Evolutionary conservation across 495 filamentous ascomycete species (phyloP), one percentile per base, ranked within the genome.

Genomic region (Podospora pseudoanserina): DNA sequence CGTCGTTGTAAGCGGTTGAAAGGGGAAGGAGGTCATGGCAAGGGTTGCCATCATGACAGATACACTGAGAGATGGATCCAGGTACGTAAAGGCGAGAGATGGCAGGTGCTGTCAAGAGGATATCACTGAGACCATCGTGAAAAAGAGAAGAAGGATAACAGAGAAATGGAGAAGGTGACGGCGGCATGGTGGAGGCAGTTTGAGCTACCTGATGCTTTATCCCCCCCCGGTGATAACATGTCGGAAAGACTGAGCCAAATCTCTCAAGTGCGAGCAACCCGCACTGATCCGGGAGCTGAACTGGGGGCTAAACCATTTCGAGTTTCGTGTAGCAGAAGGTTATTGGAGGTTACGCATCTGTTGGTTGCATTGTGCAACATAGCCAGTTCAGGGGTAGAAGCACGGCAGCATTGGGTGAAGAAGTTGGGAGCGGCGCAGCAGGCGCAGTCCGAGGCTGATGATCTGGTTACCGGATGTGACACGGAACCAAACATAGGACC

Each of bases 1-100:
- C 2, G 68, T 70, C 4, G 75, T 77, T 30, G 72, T 75, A 28
- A 77, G 70, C 0, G 75, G 65, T 49, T n/a, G 65, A 20, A 27
- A 60, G 11, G 18, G 55, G 55, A 58, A 58, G 16, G n/a, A 58
- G 13, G 23, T 11, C 18, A 19, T 58, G 13, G 55, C 15, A 58
- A 58, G 23, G 55, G 13, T 26, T 58, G 55, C 55, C 39, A 49
- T 49, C 15, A 11, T 49, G 39, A 49, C 9, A 49, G 39, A 49
- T 16, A 49, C 5, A 49, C 0, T 11, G 15, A 49, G 39, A 49
- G 9, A 49, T 13, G 0, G 39, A 13, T 13, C 39, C 9, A 18
- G 39, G 13, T 49, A 49, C 39, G 39, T 16, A 3, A 3, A 49
- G 13, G 39, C 0, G 15, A 49, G 13, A 49, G 39, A 49, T 16